A percentile compares a stretch with the other conserved stretches of the same genome.
phyloP scores from a whole-genome alignment of 108 stramenopile species.

The Cyclostephanos invisitatus region DNA sequence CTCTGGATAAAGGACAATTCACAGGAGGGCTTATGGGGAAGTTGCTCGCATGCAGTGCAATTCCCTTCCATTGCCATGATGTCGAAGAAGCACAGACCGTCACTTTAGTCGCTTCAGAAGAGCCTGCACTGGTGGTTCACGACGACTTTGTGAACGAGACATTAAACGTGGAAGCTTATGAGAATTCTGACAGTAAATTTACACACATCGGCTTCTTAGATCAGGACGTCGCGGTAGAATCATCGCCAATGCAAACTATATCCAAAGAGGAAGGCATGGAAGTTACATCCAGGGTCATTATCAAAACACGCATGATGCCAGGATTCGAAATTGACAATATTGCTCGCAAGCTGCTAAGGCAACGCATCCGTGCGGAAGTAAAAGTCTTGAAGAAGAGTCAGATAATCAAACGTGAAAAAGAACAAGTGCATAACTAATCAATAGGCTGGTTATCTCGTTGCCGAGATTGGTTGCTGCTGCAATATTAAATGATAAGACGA shows the following conservation, averaged over 20 bases:
- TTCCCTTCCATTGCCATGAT: not conserved
- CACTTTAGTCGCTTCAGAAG: no score
- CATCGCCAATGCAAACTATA: not conserved
- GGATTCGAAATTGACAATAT: not conserved
- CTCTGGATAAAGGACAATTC: not conserved
- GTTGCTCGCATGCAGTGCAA: not conserved
- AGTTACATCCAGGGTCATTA: constrained; percentile 5
- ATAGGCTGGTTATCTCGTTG: no score
- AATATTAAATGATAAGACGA: no score
- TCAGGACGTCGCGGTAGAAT: not conserved
- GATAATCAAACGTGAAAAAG: not conserved
- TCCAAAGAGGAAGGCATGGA: not conserved
- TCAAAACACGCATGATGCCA: not conserved
- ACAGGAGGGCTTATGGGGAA: not conserved
- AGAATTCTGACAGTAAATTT: not conserved
- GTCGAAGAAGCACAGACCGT: no score
- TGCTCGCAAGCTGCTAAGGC: not conserved
- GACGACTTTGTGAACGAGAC: not conserved
- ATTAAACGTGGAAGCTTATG: not conserved
- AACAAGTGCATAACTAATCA: not conserved
- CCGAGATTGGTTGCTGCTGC: no score
- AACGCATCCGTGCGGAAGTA: not conserved
- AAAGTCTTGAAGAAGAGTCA: not conserved
- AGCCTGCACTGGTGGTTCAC: not conserved
- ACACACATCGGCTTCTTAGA: not conserved